These are phyloP conservation scores for Vitis labrusca DNA, from an alignment of 164 flowering plant genomes.

Conservation along the genomic window DNA sequence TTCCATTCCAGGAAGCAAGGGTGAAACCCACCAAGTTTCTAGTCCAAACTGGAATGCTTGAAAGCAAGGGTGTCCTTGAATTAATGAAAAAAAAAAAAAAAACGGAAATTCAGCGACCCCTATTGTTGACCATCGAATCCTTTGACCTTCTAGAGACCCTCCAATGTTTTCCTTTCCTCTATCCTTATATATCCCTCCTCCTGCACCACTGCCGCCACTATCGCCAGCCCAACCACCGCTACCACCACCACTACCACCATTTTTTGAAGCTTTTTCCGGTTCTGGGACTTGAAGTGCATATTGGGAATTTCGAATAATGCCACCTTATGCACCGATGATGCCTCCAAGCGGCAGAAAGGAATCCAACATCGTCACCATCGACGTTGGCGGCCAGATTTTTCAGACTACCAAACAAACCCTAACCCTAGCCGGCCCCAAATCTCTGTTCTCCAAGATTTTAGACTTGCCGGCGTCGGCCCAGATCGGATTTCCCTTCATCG, in stretches of 20 bases:
- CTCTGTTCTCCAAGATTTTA: constrained; percentile 50
- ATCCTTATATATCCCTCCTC: too few relatives aligned
- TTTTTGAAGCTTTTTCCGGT: background rate
- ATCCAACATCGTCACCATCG: constrained; percentile 57
- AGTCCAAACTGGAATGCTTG: constrained; percentile 1
- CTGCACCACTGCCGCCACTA: too few relatives aligned
- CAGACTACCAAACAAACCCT: constrained; percentile 92
- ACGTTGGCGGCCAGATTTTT: constrained; percentile 92
- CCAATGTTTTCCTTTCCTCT: too few relatives aligned
- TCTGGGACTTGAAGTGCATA: too few relatives aligned
- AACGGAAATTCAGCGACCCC: too few relatives aligned
- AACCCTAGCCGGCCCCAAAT: constrained; percentile 58
- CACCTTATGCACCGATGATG: constrained; percentile 29
- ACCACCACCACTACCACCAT: too few relatives aligned
- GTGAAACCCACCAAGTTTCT: background rate
- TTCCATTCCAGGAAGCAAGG: too few relatives aligned
- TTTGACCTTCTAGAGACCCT: too few relatives aligned
- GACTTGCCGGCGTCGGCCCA: constrained; percentile 9
- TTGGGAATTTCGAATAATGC: constrained; percentile 19
- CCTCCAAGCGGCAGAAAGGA: constrained; percentile 25
- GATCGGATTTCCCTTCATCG: constrained; percentile 53
- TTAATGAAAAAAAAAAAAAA: too few relatives aligned
- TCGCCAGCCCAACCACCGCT: too few relatives aligned
- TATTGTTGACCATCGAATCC: too few relatives aligned
- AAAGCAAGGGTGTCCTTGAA: background rate